These are phyloP conservation scores for Saxispiralis lemnorum DNA, from an alignment of 495 filamentous ascomycete genomes.

Conservation along the genomic window DNA sequence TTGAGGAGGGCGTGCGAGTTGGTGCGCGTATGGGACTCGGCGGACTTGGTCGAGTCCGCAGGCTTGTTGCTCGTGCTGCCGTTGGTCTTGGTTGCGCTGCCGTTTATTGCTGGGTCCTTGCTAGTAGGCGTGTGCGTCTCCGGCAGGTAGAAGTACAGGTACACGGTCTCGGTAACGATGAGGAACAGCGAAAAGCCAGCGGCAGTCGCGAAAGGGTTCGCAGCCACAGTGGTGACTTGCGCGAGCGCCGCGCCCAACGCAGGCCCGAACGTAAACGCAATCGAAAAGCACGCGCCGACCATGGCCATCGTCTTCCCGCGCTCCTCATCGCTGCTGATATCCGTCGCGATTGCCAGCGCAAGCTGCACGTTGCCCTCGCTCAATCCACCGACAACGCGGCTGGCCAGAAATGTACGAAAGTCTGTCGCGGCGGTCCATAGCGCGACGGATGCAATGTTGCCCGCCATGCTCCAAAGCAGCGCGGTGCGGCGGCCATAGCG, in stretches of 20 bases:
- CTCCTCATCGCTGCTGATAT: constrained; percentile 68
- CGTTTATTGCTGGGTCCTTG: too few species aligned
- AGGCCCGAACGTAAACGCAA: constrained; percentile 92
- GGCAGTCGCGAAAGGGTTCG: constrained; percentile 84
- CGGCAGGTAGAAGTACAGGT: constrained; percentile 72
- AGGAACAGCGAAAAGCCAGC: constrained; percentile 68
- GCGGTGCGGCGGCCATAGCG: constrained; percentile 74
- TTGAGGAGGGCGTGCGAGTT: constrained; percentile 78
- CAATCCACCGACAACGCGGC: constrained; percentile 76
- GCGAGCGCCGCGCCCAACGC: constrained; percentile 74
- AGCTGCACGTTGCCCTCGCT: constrained; percentile 96
- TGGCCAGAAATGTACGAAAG: constrained; percentile 88
- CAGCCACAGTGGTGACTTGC: constrained; percentile 52
- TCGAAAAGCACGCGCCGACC: constrained; percentile 88
- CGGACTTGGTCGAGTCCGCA: constrained; percentile 14
- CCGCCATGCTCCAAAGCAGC: constrained; percentile 81
- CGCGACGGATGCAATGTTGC: constrained; percentile 79
- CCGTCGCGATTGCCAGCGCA: constrained; percentile 89
- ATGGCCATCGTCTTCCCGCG: constrained; percentile 86
- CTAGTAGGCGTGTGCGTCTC: constrained; percentile 53
- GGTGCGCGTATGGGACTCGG: constrained; percentile 31
- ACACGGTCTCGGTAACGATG: constrained; percentile 69
- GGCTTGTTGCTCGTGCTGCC: constrained; percentile 6
- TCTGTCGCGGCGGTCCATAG: constrained; percentile 86
- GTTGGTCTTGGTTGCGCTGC: constrained; percentile 14